Base-by-base conservation (phyloP, 108 stramenopile species). In the Stephanodiscus minutulus region DNA sequence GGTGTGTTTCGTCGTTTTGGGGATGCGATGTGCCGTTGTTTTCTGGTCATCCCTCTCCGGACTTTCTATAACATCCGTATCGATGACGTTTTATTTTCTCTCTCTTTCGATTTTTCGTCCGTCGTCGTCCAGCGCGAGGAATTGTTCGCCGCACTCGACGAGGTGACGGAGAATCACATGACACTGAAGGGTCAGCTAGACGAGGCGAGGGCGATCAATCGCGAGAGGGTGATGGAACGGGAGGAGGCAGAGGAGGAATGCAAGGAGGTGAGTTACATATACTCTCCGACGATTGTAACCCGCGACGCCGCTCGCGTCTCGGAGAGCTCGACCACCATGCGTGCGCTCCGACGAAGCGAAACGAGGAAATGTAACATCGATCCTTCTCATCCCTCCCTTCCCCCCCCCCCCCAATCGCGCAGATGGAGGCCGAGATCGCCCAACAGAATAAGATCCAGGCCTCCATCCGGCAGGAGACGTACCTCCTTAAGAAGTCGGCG, bases 371-470 rank as follows among this genome's bases (percentile, higher is more conserved):
- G n/a, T n/a, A n/a, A n/a, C n/a, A n/a, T 13, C 28, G 15, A 21
- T 10, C 5, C 22, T 25, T 52, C 7, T 21, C 18, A n/a, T 28
- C 27, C 29, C 55, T 15, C 55, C 27, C 25, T 31, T 0, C 29
- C 27, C 29, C 29, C 22, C 17, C 29, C 17, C 27, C 55, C 29
- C 29, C 12, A 21, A 35, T 28, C 36, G 44, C 22, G 13, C 68
- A 81, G 71, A 83, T 96, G 61, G 91, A 93, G 64, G 59, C 66
- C 0, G 90, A 92, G 39, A 92, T 96, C 55, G 88, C 91, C 24
- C 81, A 84, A 22, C 80, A 88, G 54, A 96, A 96, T 73, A 89
- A 91, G 61, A 64, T 85, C 10, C 95, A 96, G 65, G 72, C 90
- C 0, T 72, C 86, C 21, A 86, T 87, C 43, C 86, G 95, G 53